Percentiles rank a stretch among this genome's conserved stretches.
phyloP scores from a whole-genome alignment of 306 rosid genomes.

The Casuarina equisetifolia region DNA sequence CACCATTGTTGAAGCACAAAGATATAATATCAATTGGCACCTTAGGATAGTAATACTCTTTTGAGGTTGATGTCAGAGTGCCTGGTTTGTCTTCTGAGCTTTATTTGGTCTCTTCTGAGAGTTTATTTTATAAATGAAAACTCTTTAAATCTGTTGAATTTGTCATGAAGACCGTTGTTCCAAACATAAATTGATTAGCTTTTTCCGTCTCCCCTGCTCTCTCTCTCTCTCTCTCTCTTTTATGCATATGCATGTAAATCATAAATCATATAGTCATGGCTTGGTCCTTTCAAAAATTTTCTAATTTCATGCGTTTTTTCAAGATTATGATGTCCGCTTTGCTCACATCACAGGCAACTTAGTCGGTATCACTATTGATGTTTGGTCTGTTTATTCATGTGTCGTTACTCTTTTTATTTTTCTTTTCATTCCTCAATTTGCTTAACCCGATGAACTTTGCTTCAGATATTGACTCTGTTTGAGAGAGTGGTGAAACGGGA shows the following conservation, averaged over 20 bases:
- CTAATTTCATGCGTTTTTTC: constrained; percentile 10
- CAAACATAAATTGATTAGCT: no score
- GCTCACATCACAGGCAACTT: not conserved
- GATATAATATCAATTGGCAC: not conserved
- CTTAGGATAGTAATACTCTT: not conserved
- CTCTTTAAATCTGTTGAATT: not conserved
- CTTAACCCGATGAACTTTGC: constrained; percentile 27
- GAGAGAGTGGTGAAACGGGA: constrained; percentile 71
- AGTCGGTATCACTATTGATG: not conserved
- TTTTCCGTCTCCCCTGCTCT: no score
- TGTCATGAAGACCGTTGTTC: no score
- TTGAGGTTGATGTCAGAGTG: not conserved
- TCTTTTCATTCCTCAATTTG: not conserved
- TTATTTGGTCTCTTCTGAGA: not conserved
- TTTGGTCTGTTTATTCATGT: not conserved
- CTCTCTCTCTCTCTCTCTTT: no score
- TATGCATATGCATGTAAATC: not conserved
- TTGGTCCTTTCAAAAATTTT: not conserved
- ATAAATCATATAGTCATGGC: not conserved
- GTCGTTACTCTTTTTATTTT: not conserved
- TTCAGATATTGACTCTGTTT: constrained; percentile 69
- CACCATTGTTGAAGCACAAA: not conserved
- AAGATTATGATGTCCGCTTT: constrained; percentile 10
- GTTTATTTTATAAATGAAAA: not conserved
- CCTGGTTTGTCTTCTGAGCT: not conserved